Evolutionary conservation across 306 rosid species (phyloP).

Genomic region (Argentina anserina): DNA sequence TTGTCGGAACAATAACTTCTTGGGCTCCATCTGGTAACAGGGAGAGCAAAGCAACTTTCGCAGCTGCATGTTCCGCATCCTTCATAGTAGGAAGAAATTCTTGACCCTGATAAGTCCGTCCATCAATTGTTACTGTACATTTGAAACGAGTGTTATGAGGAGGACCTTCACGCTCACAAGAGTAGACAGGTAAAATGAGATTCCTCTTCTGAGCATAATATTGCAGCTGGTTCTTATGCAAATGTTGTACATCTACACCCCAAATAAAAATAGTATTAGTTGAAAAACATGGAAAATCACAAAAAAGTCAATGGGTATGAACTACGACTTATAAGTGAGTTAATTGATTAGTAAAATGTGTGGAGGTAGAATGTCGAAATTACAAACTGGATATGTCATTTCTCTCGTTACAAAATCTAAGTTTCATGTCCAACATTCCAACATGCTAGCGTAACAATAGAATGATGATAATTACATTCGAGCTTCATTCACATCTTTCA

Average conservation of each 20-base stretch:
- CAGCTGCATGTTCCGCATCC: slow-evolving; percentile 93
- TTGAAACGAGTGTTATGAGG: slow-evolving; percentile 66
- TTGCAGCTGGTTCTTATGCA: slow-evolving; percentile 70
- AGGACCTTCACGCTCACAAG: slow-evolving; percentile 77
- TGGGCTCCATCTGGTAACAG: slow-evolving; percentile 41
- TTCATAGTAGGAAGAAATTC: slow-evolving; percentile 49
- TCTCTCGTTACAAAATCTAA: neutral
- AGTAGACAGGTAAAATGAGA: slow-evolving; percentile 52
- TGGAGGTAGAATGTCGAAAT: neutral
- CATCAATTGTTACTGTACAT: slow-evolving; percentile 62
- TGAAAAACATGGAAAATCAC: neutral
- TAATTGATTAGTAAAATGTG: neutral
- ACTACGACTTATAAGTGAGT: too few species aligned
- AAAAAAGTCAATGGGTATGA: neutral
- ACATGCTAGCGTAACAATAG: neutral
- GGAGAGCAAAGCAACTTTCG: slow-evolving; percentile 63
- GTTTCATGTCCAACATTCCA: neutral
- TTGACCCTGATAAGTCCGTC: slow-evolving; percentile 52
- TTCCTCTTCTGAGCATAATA: slow-evolving; percentile 58
- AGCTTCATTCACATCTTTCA: neutral
- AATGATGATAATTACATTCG: neutral
- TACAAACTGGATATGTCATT: neutral
- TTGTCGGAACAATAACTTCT: slow-evolving; percentile 54
- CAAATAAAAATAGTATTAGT: neutral
- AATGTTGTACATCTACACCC: slow-evolving; percentile 40